Conservation (phyloP, 225 moss, liverwort and hornwort genomes). For the Pleurozium schreberi region DNA sequence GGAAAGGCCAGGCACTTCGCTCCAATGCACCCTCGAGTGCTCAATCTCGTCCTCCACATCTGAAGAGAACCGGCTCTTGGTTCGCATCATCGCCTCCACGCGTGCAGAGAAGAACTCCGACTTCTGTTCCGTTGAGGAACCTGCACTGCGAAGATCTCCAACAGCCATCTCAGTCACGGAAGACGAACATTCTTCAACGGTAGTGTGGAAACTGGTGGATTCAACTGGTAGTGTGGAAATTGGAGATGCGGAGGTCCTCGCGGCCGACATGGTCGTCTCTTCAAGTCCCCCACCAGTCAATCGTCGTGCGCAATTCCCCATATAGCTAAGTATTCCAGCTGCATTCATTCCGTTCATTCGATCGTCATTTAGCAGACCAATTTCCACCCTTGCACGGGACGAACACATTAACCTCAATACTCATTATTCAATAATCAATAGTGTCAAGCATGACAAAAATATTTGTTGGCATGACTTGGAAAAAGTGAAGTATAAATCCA, state of each 20-base stretch:
- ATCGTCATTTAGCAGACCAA: too few species aligned
- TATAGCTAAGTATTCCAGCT: not conserved
- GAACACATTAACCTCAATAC: too few species aligned
- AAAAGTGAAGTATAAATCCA: too few species aligned
- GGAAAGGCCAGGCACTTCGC: not conserved
- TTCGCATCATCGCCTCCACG: not conserved
- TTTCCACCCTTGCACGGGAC: too few species aligned
- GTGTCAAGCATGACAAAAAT: too few species aligned
- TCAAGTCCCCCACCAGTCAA: accelerated
- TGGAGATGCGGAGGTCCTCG: accelerated
- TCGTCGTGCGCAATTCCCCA: accelerated
- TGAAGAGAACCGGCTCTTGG: not conserved
- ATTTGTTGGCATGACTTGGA: too few species aligned
- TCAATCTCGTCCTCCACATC: not conserved
- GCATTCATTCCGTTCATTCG: too few species aligned
- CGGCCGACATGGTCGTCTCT: accelerated
- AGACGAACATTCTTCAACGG: not conserved
- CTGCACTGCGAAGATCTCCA: not conserved
- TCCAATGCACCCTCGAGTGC: not conserved
- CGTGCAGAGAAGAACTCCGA: not conserved
- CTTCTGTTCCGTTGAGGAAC: accelerated
- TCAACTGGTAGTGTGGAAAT: accelerated
- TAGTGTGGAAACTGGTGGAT: not conserved
- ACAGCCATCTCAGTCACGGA: too few species aligned
- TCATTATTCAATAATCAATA: too few species aligned